Base-by-base conservation (phyloP, 257 asterid species). In the Verbena officinalis region DNA sequence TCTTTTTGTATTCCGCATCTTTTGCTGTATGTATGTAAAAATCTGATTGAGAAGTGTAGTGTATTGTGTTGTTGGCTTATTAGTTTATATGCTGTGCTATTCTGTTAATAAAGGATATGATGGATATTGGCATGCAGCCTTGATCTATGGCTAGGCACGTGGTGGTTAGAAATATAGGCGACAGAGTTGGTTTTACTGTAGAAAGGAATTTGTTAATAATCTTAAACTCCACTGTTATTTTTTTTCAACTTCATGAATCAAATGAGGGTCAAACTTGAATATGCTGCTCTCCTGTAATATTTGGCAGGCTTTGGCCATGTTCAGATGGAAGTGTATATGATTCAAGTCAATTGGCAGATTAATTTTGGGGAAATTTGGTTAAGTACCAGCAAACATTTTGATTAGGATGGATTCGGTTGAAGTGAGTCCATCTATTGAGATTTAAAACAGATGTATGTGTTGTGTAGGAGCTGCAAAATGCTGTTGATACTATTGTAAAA, bases 101-200 rank as follows among this genome's bases (percentile, higher is more conserved):
- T 68, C 16, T 40, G 72, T 71, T 68, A 55, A 5, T 34, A 15
- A 42, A 40, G 61, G 68, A 22, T 67, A 30, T 50, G 71, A 51
- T 23, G 4, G 33, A 8, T 54, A 34, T 9, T 34, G 55, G 53
- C 27, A 17, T 42, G 62, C 19, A 16, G 61, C 17, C 36, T 36
- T 50, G 55, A 51, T 71, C 52, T 2, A 23, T 62, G 30, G 50
- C 43, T 42, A 42, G 39, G 53, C 31, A 45, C 14, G 66, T 52
- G 50, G 36, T 34, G 54, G 55, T 31, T 65, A 38, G 13, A 55
- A 27, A 58, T 42, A 23, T 42, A 49, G 50, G 62, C 14, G 12
- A 36, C 54, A 49, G 12, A 23, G 40, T 53, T 65, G 30, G 45
- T 50, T 13, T 27, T 23, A 48, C n/a, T 63, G 71, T 36, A 45